Evolutionary conservation across 202 grass and related monocot genomes (phyloP), one percentile per base, ranked within the genome.

Genomic region (Musa balbisiana): DNA sequence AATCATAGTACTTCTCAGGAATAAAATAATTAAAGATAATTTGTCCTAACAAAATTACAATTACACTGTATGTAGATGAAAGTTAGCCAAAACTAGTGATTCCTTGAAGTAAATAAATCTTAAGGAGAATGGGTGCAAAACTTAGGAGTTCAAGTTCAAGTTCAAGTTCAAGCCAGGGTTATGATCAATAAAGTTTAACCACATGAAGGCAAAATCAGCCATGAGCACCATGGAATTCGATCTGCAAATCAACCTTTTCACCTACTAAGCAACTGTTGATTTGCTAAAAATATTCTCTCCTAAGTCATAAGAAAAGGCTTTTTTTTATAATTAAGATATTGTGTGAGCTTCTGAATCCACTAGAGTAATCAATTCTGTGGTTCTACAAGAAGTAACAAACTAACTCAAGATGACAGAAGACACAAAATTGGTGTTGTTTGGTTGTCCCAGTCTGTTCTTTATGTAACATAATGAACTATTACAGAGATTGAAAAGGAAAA

Each of bases 201-300:
- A 8, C 10, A 70, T 70, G 8, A 70, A 70, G 33, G 33, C 2
- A 69, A 70, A 70, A 70, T 70, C 17, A 70, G 49, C 43, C 67
- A 70, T 22, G 11, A 10, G 67, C 19, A 70, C 8, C 13, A 43
- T 51, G 27, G 19, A 43, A 11, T 17, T 69, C 8, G 17, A 50
- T 11, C 9, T 49, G 67, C 9, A 70, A 70, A 19, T 1, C 2
- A 70, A 33, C 33, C 64, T 70, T 51, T 49, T 70, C 17, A 70
- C 27, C 15, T 51, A 2, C 12, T 8, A 67, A 49, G 19, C 50
- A n/a, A 70, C 43, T 22, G 3, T 70, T 70, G 29, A 43, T 70
- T 70, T 49, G 67, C 17, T 17, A 51, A 70, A 51, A 69, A 51
- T 19, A 6, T 11, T 70, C 66, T 49, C 10, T 1, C 19, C 6